These are phyloP conservation scores for Gyrodon lividus DNA, from an alignment of 768 basidiomycete genomes.

Conservation along the genomic window DNA sequence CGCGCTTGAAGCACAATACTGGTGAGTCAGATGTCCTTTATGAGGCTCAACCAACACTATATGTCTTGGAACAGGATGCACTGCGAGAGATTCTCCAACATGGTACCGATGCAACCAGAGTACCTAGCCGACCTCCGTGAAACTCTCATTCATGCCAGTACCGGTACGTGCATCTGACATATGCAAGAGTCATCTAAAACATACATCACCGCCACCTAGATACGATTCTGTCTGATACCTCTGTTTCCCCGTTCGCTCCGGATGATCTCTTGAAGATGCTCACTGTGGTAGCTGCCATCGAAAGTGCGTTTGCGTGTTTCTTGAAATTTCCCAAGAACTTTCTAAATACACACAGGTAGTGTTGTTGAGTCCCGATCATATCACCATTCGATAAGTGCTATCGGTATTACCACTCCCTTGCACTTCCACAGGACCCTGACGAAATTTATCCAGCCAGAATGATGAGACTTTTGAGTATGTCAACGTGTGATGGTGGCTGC, in stretches of 20 bases:
- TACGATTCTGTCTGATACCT: conserved; percentile 15
- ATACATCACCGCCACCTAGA: conserved; percentile 9
- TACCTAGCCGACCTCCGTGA: conserved; percentile 2
- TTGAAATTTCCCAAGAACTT: no score
- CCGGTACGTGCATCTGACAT: background rate
- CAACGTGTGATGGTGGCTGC: background rate
- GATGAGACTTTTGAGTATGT: conserved; percentile 7
- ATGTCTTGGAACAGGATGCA: conserved; percentile 20
- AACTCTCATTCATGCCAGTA: conserved; percentile 9
- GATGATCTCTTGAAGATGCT: conserved; percentile 11
- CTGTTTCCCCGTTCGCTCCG: conserved; percentile 12
- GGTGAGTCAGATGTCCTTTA: conserved; percentile 8
- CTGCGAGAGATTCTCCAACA: conserved; percentile 16
- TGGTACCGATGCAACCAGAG: background rate
- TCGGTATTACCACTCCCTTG: background rate
- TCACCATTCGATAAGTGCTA: conserved; percentile 2
- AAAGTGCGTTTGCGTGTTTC: background rate
- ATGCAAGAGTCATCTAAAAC: background rate
- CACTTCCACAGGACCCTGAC: no score
- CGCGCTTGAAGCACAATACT: conserved; percentile 27
- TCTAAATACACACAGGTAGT: background rate
- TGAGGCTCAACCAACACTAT: background rate
- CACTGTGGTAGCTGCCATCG: conserved; percentile 2
- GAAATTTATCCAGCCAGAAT: conserved; percentile 8
- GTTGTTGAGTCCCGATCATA: no score